Base-by-base conservation (phyloP, 116 monocot genomes). In the Cymodocea nodosa region DNA sequence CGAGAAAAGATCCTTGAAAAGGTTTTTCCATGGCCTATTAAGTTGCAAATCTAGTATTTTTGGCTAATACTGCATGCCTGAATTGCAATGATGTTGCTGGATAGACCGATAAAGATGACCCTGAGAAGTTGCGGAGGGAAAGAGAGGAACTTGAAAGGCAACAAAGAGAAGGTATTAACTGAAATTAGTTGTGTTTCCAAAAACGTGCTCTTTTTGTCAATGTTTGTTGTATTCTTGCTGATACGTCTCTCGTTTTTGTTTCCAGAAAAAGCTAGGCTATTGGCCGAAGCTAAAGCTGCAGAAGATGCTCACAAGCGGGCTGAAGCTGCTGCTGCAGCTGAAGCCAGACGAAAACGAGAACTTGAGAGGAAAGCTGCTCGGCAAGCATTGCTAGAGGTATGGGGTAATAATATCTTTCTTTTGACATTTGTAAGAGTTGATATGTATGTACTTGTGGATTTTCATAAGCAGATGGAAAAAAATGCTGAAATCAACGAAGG, bases 291-390 rank as follows among this genome's bases (percentile, higher is more conserved):
- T 70, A 97, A 85, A 79, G 91, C 79, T 51, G 95, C 91, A 5
- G 91, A 97, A 57, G 90, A 79, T 52, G 91, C 83, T 51, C 82
- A 77, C 19, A 81, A 69, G 49, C 73, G 60, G 60, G 87, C 83
- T 37, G 85, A 90, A 70, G 87, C 80, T 62, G 90, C 81, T 62
- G 91, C 84, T 60, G 82, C 84, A 35, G 82, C 91, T 35, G 90
- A 95, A 79, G 87, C 95, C 35, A 95, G 83, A 76, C 84, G 74
- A 50, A 78, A 76, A 63, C 64, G 87, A 50, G 87, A 90, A 65
- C 83, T 79, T 19, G 87, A 97, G 72, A 83, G 95, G 73, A 91
- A 85, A 76, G 95, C 90, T 16, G 91, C 95, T 39, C 85, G 95
- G 1, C 83, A 97, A 59, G 95, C 87, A 61, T 64, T 97, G 71